Evolutionary conservation across 2,329 filamentous ascomycete genomes (phyloP), one percentile per base, ranked within the genome.

Genomic region (Sporothrix brunneoviolacea): DNA sequence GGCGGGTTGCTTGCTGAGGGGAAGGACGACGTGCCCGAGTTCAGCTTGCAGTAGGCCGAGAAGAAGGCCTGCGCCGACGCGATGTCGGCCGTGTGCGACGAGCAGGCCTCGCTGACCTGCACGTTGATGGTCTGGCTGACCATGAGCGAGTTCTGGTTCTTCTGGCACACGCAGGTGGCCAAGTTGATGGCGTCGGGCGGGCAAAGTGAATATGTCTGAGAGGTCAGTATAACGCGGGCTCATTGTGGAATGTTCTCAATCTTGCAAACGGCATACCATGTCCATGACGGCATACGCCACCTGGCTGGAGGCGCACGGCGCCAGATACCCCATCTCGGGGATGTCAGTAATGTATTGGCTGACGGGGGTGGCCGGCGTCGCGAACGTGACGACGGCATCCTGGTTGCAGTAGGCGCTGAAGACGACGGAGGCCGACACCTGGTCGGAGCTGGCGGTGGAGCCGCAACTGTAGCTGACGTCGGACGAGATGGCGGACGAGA

Each of bases 161-260:
- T 79, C 38, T 59, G 62, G 60, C 77, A 80, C 21, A 72, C 73
- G 52, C 77, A 80, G 2, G 73, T 71, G 2, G 75, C 75, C 19
- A 75, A 55, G 10, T 56, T 51, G 4, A 57, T 50, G 0, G 62
- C 58, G 12, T 65, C 60, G 2, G 54, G 12, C 4, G 62, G 64
- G 49, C 64, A 67, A 7, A 51, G 45, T 2, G 41, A n/a, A 32
- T 58, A 50, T 13, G 58, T 57, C n/a, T n/a, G n/a, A n/a, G n/a
- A n/a, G n/a, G n/a, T n/a, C n/a, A n/a, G n/a, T n/a, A n/a, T n/a
- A n/a, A n/a, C n/a, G n/a, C n/a, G n/a, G n/a, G n/a, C n/a, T n/a
- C n/a, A n/a, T n/a, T n/a, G n/a, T n/a, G n/a, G n/a, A n/a, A n/a
- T n/a, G n/a, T n/a, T n/a, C n/a, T n/a, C n/a, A n/a, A n/a, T n/a